phyloP scores from a whole-genome alignment of 1,284 basidiomycete genomes.

The Cryptococcus sp. region DNA sequence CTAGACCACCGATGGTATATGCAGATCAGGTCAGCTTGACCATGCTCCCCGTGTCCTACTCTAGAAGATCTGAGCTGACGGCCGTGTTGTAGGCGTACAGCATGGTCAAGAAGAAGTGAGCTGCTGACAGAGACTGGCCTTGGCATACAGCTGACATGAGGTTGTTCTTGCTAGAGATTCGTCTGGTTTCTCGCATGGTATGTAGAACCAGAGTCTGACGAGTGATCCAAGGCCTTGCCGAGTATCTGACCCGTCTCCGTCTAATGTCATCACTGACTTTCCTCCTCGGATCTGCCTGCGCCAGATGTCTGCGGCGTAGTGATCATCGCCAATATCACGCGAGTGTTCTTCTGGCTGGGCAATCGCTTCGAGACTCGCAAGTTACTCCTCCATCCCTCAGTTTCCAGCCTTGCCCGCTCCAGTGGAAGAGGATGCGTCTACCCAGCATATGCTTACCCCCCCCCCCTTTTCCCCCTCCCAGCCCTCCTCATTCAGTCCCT shows the following conservation, averaged over 20 bases:
- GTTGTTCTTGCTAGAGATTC: slow-evolving; percentile 36
- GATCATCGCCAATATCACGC: slow-evolving; percentile 50
- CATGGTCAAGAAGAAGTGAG: slow-evolving; percentile 51
- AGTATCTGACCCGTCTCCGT: background rate
- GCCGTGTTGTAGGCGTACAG: slow-evolving; percentile 47
- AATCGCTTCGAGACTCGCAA: slow-evolving; percentile 52
- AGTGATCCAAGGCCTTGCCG: background rate
- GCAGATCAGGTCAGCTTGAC: slow-evolving; percentile 47
- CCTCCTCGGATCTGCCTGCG: background rate
- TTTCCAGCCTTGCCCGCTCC: no score
- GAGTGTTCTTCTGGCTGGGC: slow-evolving; percentile 54
- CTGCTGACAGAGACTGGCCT: slow-evolving; percentile 10
- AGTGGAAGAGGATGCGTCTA: no score
- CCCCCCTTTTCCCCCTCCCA: slow-evolving; percentile 9
- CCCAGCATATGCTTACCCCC: slow-evolving; percentile 1
- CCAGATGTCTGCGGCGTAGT: slow-evolving; percentile 46
- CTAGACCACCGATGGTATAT: slow-evolving; percentile 52
- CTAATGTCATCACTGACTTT: background rate
- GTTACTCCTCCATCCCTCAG: slow-evolving; percentile 16
- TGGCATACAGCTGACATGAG: background rate
- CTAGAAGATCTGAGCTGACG: slow-evolving; percentile 4
- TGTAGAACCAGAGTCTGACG: no score
- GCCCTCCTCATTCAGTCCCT: slow-evolving; percentile 52
- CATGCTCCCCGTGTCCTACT: background rate
- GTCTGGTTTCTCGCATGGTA: slow-evolving; percentile 49